Conservation (phyloP, 768 basidiomycete genomes). For the Suillus hirtellus region DNA sequence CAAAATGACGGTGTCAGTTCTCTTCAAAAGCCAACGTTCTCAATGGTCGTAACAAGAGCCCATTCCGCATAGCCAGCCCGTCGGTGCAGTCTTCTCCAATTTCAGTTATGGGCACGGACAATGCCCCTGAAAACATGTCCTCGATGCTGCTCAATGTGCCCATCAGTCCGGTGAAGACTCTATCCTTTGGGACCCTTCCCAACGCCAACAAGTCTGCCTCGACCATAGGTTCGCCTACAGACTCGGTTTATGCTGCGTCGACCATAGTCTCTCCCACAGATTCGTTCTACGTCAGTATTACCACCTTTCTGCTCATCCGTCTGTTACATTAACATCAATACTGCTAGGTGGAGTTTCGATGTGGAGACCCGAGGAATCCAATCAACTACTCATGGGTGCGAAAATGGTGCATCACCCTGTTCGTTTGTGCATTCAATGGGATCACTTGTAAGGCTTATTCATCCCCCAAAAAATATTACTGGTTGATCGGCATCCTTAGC, state of each 20-base stretch:
- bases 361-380: conserved; percentile 40
- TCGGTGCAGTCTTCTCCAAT: background rate
- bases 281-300: conserved; percentile 18
- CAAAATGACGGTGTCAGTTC: background rate
- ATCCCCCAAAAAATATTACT: background rate
- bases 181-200: background rate
- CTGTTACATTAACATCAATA: conserved; percentile 1
- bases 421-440: conserved; percentile 32
- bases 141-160: background rate
- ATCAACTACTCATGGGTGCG: conserved; percentile 33
- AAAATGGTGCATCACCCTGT: conserved; percentile 42
- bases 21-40: conserved; percentile 1
- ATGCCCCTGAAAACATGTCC: background rate
- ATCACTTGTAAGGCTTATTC: conserved; percentile 23
- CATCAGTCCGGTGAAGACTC: conserved; percentile 2
- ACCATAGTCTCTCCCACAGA: conserved; percentile 10
- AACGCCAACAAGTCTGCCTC: conserved; percentile 16
- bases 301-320: background rate
- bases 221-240: conserved; percentile 13
- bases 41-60: background rate
- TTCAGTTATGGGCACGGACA: background rate
- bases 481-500: conserved; percentile 35
- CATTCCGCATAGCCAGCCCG: background rate
- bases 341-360: conserved; percentile 38
- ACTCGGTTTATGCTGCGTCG: conserved; percentile 6